These are phyloP conservation scores for Pelargonium myrrhifolium DNA, from an alignment of 441 rosid genomes.

Conservation along the genomic window DNA sequence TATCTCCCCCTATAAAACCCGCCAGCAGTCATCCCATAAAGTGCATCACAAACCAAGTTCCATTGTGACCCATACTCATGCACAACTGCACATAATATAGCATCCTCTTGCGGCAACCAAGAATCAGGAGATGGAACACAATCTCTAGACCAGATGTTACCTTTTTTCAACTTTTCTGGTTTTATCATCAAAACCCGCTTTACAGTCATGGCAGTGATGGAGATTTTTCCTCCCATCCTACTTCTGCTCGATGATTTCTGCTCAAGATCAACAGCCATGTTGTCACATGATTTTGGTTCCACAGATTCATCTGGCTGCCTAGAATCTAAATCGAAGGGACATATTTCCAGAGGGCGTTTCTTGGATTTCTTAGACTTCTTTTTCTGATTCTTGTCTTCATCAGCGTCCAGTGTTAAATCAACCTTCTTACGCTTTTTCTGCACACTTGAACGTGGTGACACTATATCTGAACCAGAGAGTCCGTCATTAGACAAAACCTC, in stretches of 20 bases:
- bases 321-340: slow-evolving; percentile 33
- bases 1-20: slow-evolving; percentile 87
- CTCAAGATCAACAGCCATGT: slow-evolving; percentile 48
- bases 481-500: slow-evolving; percentile 41
- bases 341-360: slow-evolving; percentile 35
- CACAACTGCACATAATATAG: slow-evolving; percentile 91
- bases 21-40: slow-evolving; percentile 94
- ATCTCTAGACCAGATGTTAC: slow-evolving; percentile 90
- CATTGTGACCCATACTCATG: slow-evolving; percentile 97
- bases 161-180: slow-evolving; percentile 88
- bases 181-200: slow-evolving; percentile 76
- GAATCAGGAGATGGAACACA: slow-evolving; percentile 88
- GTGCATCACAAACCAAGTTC: slow-evolving; percentile 73
- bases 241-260: slow-evolving; percentile 56
- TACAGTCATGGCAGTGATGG: slow-evolving; percentile 71
- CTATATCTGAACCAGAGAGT: slow-evolving; percentile 42
- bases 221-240: slow-evolving; percentile 73
- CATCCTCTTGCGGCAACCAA: slow-evolving; percentile 98
- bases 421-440: slow-evolving; percentile 67
- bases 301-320: slow-evolving; percentile 39
- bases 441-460: slow-evolving; percentile 37
- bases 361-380: slow-evolving; percentile 77
- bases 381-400: slow-evolving; percentile 46
- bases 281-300: slow-evolving; percentile 34
- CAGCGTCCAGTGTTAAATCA: slow-evolving; percentile 35